Conservation (phyloP, 2,329 filamentous ascomycete genomes). For the Aspergillus costaricaensis region DNA sequence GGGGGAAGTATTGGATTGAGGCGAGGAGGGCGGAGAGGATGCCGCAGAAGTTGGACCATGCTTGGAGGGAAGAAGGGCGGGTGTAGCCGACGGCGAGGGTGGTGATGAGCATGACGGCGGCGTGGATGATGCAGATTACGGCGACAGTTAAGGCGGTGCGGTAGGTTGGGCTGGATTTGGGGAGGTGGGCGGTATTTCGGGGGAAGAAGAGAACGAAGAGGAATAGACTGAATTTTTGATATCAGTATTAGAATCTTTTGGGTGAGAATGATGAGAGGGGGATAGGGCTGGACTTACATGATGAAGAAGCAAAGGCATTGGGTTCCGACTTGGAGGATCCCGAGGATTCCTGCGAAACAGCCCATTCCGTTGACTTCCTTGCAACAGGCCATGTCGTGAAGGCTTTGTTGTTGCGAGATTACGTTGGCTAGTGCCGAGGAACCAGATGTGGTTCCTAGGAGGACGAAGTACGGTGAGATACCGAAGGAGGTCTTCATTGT, state of each 20-base stretch:
- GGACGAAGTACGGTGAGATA: conserved; percentile 91
- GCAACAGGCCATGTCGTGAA: conserved; percentile 83
- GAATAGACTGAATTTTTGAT: conserved; percentile 63
- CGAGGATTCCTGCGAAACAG: conserved; percentile 81
- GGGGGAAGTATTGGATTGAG: conserved; percentile 87
- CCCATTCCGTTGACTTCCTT: conserved; percentile 76
- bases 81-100: conserved; percentile 68
- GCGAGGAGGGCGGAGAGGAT: conserved; percentile 76
- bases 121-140: conserved; percentile 71
- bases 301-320: conserved; percentile 91
- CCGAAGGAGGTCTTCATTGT: conserved; percentile 82
- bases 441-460: conserved; percentile 88
- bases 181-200: conserved; percentile 57
- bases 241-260: too few relatives aligned
- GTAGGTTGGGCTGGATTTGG: conserved; percentile 64
- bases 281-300: conserved; percentile 64
- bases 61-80: conserved; percentile 64
- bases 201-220: conserved; percentile 96
- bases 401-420: conserved; percentile 78
- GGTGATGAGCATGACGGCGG: conserved; percentile 65
- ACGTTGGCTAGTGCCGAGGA: conserved; percentile 92
- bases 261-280: too few relatives aligned
- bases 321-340: conserved; percentile 84
- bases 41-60: conserved; percentile 85
- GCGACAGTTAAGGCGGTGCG: conserved; percentile 78